Percentiles rank a stretch among this genome's conserved stretches.
Evolutionary conservation across 2,329 filamentous ascomycete genomes (phyloP).

Genomic region (Colletotrichum abscissum): DNA sequence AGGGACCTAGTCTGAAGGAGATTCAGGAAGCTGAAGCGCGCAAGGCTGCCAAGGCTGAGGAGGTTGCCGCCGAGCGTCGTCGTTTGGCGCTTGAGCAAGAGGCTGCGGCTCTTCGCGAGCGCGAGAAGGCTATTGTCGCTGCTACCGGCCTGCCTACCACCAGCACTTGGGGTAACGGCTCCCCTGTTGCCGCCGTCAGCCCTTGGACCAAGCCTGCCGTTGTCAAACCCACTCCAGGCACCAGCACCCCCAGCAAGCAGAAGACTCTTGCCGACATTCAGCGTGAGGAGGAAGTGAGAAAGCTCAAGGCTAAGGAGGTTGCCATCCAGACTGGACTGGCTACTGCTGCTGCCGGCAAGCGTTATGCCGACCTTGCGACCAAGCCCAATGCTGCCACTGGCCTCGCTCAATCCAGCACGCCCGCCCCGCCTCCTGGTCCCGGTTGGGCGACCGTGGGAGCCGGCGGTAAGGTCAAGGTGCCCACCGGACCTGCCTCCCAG

Average conservation of each 20-base stretch:
- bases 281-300: conserved; percentile 92
- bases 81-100: conserved; percentile 86
- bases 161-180: conserved; percentile 88
- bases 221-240: conserved; percentile 50
- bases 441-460: conserved; percentile 97
- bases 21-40: conserved; percentile 96
- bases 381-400: conserved; percentile 51
- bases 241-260: conserved; percentile 62
- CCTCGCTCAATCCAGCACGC: conserved; percentile 54
- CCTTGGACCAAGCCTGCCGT: conserved; percentile 76
- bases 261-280: conserved; percentile 97
- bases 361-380: conserved; percentile 93
- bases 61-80: conserved; percentile 80
- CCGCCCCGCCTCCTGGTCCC: conserved; percentile 52
- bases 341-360: conserved; percentile 74
- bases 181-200: conserved; percentile 71
- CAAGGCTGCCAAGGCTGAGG: conserved; percentile 90
- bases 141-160: conserved; percentile 85
- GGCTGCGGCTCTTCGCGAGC: conserved; percentile 67
- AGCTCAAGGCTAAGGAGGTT: conserved; percentile 74
- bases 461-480: conserved; percentile 88
- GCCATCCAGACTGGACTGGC: conserved; percentile 59
- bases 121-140: conserved; percentile 67
- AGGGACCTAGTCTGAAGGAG: conserved; percentile 92
- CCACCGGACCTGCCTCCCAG: conserved; percentile 67